These are phyloP conservation scores for Canariomyces notabilis DNA, from an alignment of 2,329 filamentous ascomycete genomes.

Conservation along the genomic window DNA sequence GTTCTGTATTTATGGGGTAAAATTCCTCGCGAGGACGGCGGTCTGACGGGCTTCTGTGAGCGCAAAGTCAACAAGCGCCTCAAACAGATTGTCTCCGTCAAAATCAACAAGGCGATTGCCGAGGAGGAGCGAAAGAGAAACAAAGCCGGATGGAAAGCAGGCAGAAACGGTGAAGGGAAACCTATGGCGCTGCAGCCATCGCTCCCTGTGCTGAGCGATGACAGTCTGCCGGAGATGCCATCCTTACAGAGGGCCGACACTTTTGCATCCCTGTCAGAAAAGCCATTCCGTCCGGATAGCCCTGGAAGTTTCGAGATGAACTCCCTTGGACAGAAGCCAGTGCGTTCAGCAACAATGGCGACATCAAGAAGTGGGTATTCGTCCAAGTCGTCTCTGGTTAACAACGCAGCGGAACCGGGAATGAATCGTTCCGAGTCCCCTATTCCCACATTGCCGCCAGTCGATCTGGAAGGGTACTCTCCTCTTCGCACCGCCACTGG, in stretches of 20 bases:
- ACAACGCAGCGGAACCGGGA: slow-evolving; percentile 30
- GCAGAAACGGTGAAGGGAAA: slow-evolving; percentile 50
- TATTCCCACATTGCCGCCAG: slow-evolving; percentile 23
- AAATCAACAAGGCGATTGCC: slow-evolving; percentile 82
- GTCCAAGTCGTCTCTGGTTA: slow-evolving; percentile 28
- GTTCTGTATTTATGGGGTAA: slow-evolving; percentile 88
- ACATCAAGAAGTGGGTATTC: slow-evolving; percentile 26
- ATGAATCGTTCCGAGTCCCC: slow-evolving; percentile 27
- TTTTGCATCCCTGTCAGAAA: slow-evolving; percentile 55
- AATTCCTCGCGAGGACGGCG: slow-evolving; percentile 76
- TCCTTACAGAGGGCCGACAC: slow-evolving; percentile 56
- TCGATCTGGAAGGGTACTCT: slow-evolving; percentile 19
- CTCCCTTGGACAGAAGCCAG: slow-evolving; percentile 46
- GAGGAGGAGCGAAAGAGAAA: slow-evolving; percentile 63
- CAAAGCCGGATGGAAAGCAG: slow-evolving; percentile 46
- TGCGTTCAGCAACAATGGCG: slow-evolving; percentile 29
- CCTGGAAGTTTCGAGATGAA: slow-evolving; percentile 49
- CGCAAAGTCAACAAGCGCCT: slow-evolving; percentile 86
- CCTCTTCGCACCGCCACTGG: slow-evolving; percentile 23
- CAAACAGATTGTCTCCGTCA: slow-evolving; percentile 75
- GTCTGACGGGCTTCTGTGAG: slow-evolving; percentile 78
- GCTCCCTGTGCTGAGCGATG: slow-evolving; percentile 50
- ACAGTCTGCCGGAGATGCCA: slow-evolving; percentile 55
- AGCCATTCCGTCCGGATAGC: slow-evolving; percentile 55
- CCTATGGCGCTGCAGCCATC: slow-evolving; percentile 57